Base-by-base conservation (phyloP, 768 basidiomycete species). In the Tremella yokohamensis region DNA sequence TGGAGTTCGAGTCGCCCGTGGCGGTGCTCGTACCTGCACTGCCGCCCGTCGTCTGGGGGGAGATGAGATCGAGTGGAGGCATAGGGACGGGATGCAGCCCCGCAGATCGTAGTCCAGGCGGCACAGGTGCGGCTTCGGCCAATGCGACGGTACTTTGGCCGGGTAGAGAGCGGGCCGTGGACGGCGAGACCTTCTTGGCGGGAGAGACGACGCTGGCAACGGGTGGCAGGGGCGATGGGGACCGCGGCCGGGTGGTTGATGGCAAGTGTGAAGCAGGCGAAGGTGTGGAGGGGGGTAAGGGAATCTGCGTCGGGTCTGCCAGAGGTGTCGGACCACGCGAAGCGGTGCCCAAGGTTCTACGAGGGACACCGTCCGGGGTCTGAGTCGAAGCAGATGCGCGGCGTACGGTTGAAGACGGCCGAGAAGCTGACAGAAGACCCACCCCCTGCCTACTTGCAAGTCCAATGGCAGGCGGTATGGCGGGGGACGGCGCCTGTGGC, bases 31-130 rank as follows among this genome's bases (percentile, higher is more conserved):
- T 39, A 47, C 9, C 18, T 20, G 53, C 54, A 20, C 48, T 55
- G 7, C 61, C 65, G 18, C 68, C 65, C 0, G 66, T 68, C 4
- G 70, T 67, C 38, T 69, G 65, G 26, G 68, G 68, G 16, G 63
- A 63, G 11, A 67, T 39, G 1, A 58, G 22, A 12, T 52, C 58
- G 18, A 39, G 37, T 22, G 39, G 29, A 29, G 52, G 50, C 13
- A 20, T 26, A 18, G 53, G 54, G 8, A 50, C 42, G 24, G 39
- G 37, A 16, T 57, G 49, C 13, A 48, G 39, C 3, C 63, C 62
- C 2, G 54, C 57, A 0, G 60, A 65, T 44, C 60, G 57, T 2
- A 56, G 44, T 6, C 22, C 42, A 8, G 42, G 42, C 1, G 60
- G 67, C 19, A 61, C 29, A 4, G 63, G 40, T 20, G 26, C 34